Evolutionary conservation across 805 yeast species (phyloP).

Genomic region (Kodamaea neixiangensis): DNA sequence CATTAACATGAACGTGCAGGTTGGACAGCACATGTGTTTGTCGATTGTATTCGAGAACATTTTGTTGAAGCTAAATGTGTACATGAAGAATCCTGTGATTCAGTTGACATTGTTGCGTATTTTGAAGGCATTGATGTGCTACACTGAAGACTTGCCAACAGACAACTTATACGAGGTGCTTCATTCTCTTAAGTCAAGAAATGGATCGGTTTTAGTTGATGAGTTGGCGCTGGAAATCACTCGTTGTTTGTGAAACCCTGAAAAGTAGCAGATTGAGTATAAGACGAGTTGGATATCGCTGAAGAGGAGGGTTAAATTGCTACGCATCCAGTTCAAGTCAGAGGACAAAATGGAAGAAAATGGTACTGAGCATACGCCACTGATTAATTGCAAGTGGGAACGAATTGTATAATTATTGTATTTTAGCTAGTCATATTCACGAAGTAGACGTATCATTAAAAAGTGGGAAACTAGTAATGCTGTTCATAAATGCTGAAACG

Average conservation of each 20-base stretch:
- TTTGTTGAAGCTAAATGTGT: constrained; percentile 27
- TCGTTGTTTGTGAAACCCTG: not conserved
- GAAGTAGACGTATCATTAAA: not conserved
- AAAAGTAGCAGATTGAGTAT: not conserved
- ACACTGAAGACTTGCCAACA: not conserved
- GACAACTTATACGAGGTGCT: constrained; percentile 9
- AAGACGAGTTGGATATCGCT: no score
- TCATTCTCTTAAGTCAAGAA: constrained; percentile 12
- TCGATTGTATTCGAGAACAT: constrained; percentile 31
- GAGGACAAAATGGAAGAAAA: no score
- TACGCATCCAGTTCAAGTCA: no score
- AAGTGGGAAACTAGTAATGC: not conserved
- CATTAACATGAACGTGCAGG: constrained; percentile 20
- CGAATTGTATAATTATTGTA: not conserved
- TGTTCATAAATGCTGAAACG: no score
- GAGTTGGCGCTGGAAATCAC: constrained; percentile 34
- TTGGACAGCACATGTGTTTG: constrained; percentile 27
- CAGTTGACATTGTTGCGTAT: constrained; percentile 38
- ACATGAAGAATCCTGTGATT: constrained; percentile 37
- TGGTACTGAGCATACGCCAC: no score
- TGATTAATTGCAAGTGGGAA: no score
- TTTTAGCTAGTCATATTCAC: not conserved
- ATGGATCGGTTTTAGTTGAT: constrained; percentile 38
- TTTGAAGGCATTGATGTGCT: constrained; percentile 10
- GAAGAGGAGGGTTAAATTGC: no score